A percentile compares a stretch with the other conserved stretches of the same genome.
Evolutionary conservation across 805 yeast genomes (phyloP).

Genomic region (Cyberlindnera suaveolens): DNA sequence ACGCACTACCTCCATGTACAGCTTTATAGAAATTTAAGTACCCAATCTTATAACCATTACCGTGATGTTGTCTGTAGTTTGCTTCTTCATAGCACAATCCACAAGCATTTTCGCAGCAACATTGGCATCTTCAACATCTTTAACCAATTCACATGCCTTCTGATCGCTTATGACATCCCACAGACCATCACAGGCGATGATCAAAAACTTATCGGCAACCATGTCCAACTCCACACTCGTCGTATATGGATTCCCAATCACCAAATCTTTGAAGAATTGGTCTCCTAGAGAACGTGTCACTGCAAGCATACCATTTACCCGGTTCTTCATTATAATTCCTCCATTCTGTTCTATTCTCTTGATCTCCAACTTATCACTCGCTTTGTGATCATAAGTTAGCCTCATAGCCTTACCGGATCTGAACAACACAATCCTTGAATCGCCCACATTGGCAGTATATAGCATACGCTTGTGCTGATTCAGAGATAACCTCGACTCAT

Average conservation of each 20-base stretch:
- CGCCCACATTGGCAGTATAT: slow-evolving; percentile 95
- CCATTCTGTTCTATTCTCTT: slow-evolving; percentile 72
- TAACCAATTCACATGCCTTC: slow-evolving; percentile 70
- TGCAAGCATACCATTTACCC: slow-evolving; percentile 95
- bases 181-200: slow-evolving; percentile 92
- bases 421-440: slow-evolving; percentile 74
- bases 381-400: slow-evolving; percentile 89
- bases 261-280: slow-evolving; percentile 82
- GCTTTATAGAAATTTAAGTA: not conserved
- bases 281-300: slow-evolving; percentile 93
- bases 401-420: slow-evolving; percentile 73
- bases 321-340: slow-evolving; percentile 80
- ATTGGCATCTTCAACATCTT: slow-evolving; percentile 48
- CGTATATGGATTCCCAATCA: slow-evolving; percentile 87
- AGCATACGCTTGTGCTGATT: slow-evolving; percentile 60
- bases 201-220: slow-evolving; percentile 65
- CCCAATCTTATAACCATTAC: slow-evolving; percentile 69
- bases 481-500: slow-evolving; percentile 17
- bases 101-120: slow-evolving; percentile 64
- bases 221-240: slow-evolving; percentile 69
- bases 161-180: slow-evolving; percentile 93
- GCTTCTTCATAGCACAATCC: slow-evolving; percentile 64
- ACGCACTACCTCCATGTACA: not conserved
- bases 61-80: slow-evolving; percentile 88
- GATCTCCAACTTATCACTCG: slow-evolving; percentile 73